These are phyloP conservation scores for Marasmius fiardii DNA, from an alignment of 1,284 basidiomycete species.

Conservation along the genomic window DNA sequence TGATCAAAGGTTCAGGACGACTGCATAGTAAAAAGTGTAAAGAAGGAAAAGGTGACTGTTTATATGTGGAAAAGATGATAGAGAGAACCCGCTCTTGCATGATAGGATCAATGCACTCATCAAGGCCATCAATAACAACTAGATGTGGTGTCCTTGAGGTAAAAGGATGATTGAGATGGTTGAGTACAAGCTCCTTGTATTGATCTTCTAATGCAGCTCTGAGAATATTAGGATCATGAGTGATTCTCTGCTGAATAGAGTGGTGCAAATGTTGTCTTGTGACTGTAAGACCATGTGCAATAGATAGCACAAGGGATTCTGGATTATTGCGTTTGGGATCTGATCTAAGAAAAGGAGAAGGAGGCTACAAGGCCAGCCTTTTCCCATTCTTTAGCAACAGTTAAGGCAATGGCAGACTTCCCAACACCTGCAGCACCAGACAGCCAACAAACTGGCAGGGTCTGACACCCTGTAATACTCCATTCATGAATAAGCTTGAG, in stretches of 20 bases:
- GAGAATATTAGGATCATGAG: background rate
- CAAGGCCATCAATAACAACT: too few species aligned
- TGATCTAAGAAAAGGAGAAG: slow-evolving; percentile 17
- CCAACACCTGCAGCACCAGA: slow-evolving; percentile 17
- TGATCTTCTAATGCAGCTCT: background rate
- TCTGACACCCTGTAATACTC: background rate
- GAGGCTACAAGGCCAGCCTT: slow-evolving; percentile 9
- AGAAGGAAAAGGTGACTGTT: slow-evolving; percentile 6
- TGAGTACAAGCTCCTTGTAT: slow-evolving; percentile 2
- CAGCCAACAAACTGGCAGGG: slow-evolving; percentile 15
- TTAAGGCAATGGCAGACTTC: slow-evolving; percentile 19
- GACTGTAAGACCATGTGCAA: slow-evolving; percentile 1
- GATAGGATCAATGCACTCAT: too few species aligned
- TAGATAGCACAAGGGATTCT: background rate
- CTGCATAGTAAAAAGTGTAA: slow-evolving; percentile 24
- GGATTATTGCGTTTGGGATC: slow-evolving; percentile 4
- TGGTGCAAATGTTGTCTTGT: background rate
- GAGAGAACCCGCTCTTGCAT: too few species aligned
- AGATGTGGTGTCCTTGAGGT: background rate
- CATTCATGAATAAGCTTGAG: slow-evolving; percentile 13
- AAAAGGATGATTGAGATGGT: background rate
- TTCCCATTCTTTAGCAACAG: slow-evolving; percentile 12
- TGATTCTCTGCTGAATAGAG: background rate
- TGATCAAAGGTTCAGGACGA: slow-evolving; percentile 22
- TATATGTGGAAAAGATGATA: background rate